Evolutionary conservation across 768 basidiomycete species (phyloP), one percentile per base, ranked within the genome.

Genomic region (Termitomyces sp.): DNA sequence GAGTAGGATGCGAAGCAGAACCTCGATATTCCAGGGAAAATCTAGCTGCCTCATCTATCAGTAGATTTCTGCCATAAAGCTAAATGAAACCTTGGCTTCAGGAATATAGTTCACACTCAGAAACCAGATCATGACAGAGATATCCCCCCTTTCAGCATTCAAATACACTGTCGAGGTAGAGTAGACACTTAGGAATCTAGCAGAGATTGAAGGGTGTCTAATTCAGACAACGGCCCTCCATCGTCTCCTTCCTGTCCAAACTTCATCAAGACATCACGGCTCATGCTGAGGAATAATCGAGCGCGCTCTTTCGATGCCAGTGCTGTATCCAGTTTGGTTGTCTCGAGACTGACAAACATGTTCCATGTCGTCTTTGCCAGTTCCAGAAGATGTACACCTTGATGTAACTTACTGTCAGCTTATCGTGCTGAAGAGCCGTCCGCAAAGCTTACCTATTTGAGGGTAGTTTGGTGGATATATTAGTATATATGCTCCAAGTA

Each of bases 361-460:
- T 93, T 91, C 90, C 90, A 92, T 7, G 77, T 74, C 0, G 87
- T 86, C 73, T 91, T 91, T 1, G 89, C 79, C 65, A 90, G 70
- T 64, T 92, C 90, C 19, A 91, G 67, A 11, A 84, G 70, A 68
- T 93, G 91, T 72, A 90, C 75, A 14, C 89, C 90, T 93, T 35
- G 4, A 50, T 15, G 17, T 33, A 30, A 4, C 3, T 15, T 47
- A 21, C 15, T 21, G 21, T 56, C 17, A 50, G 49, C 40, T 19
- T 3, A 31, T 2, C 10, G 12, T 21, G 11, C 21, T 31, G 38
- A 30, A 54, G 48, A 44, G 46, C 35, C 9, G 38, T 30, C 17
- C 8, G 21, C 26, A 52, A 12, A 33, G 67, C 79, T 60, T 53
- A 89, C 91, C 91, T 26, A 85, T 89, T 61, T 91, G 87, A n/a